Base-by-base conservation (phyloP, 2,329 filamentous ascomycete genomes). In the Ciborinia camelliae region DNA sequence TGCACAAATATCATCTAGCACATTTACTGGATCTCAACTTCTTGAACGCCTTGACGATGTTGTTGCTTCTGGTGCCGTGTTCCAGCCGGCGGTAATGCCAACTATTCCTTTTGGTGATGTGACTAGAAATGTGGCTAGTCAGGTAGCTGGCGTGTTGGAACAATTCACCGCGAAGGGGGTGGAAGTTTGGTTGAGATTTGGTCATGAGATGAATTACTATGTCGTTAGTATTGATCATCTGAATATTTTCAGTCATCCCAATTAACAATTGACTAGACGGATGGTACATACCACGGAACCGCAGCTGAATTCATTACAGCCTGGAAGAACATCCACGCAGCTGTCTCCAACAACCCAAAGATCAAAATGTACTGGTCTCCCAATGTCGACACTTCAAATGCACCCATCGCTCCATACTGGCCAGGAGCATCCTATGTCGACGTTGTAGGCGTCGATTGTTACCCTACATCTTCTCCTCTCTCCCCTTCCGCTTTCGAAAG, bases 131-230 rank as follows among this genome's bases (percentile, higher is more conserved):
- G 48, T 66, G 5, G 64, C 60, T 15, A 53, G 23, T 39, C 51
- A 66, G 41, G 60, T 66, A 8, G 60, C 60, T 12, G 50, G 28
- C 35, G 60, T 63, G 3, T 47, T 66, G 43, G 51, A 47, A 47
- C 32, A 66, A 39, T 66, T 66, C 28, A 66, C 64, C 6, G 26
- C 28, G 3, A 52, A 52, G 28, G 52, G 52, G 12, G 60, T 66
- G n/a, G 64, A 66, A 6, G 53, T 66, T 35, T 66, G 64, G 64
- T 35, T 66, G 60, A 51, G 64, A 53, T 66, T 66, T 20, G 60
- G 64, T 5, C 64, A 66, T 63, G 64, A 66, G 61, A 66, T 66
- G 64, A 66, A 66, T 41, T 66, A 59, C 28, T 66, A 66, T 52
- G 53, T 58, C 14, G 64, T 66, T 30, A 52, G 51, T 48, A 35